Evolutionary conservation across 768 basidiomycete genomes (phyloP).

Genomic region (Amanita thiersii): DNA sequence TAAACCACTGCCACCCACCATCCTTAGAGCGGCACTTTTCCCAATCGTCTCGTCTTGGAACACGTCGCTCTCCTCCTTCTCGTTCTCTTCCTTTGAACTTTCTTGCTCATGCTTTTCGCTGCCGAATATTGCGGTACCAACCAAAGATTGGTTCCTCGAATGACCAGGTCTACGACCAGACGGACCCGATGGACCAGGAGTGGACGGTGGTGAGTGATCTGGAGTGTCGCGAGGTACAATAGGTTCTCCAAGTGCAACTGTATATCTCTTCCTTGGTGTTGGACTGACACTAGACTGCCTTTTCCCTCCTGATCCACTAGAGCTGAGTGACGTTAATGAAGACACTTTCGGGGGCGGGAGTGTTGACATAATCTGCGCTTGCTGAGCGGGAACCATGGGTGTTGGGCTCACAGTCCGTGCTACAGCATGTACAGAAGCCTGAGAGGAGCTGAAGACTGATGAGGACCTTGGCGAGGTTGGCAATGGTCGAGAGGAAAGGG

Average conservation of each 20-base stretch:
- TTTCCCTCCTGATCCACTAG: constrained; percentile 21
- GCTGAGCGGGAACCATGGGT: constrained; percentile 5
- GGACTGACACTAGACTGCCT: constrained; percentile 55
- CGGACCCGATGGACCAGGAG: neutral
- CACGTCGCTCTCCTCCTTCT: constrained; percentile 29
- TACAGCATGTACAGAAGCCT: constrained; percentile 7
- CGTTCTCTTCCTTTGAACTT: constrained; percentile 8
- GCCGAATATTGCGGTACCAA: constrained; percentile 33
- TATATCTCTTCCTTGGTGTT: constrained; percentile 79
- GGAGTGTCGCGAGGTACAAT: constrained; percentile 37
- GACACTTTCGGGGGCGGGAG: constrained; percentile 8
- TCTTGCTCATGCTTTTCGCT: neutral
- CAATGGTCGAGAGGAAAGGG: constrained; percentile 9
- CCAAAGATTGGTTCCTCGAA: constrained; percentile 17
- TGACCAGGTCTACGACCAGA: too few relatives aligned
- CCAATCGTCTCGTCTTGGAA: constrained; percentile 58
- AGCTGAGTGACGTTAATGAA: constrained; percentile 30
- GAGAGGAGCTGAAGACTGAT: constrained; percentile 1
- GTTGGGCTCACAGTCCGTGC: constrained; percentile 16
- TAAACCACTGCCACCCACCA: constrained; percentile 14
- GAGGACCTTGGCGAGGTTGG: constrained; percentile 10
- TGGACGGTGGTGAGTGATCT: constrained; percentile 11
- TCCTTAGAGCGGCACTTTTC: constrained; percentile 33
- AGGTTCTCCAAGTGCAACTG: constrained; percentile 75
- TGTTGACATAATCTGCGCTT: constrained; percentile 3